phyloP scores from a whole-genome alignment of 768 basidiomycete species.

The Rickenella mellea region DNA sequence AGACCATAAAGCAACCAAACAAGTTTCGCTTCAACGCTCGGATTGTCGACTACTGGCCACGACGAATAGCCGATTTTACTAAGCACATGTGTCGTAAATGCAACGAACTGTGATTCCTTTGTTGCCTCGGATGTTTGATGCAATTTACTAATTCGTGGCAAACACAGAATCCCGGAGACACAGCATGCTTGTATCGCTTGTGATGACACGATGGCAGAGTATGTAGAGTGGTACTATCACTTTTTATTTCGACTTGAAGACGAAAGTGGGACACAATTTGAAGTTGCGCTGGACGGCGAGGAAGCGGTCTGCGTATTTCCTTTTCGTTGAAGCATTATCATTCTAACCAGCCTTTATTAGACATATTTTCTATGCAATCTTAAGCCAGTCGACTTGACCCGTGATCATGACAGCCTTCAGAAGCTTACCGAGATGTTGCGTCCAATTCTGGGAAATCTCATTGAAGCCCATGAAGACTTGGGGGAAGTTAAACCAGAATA shows the following conservation, averaged over 20 bases:
- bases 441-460: conserved; percentile 39
- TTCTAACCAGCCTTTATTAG: neutral
- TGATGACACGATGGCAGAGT: conserved; percentile 41
- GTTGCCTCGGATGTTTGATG: neutral
- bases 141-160: neutral
- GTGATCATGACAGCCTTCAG: conserved; percentile 26
- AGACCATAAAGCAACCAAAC: conserved; percentile 21
- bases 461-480: conserved; percentile 24
- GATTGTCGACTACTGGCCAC: conserved; percentile 47
- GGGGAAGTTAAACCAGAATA: neutral
- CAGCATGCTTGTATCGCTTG: conserved; percentile 42
- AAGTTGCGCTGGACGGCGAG: conserved; percentile 40
- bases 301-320: conserved; percentile 25
- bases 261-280: conserved; percentile 29
- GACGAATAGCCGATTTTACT: conserved; percentile 36
- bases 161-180: conserved; percentile 31
- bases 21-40: conserved; percentile 38
- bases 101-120: conserved; percentile 31
- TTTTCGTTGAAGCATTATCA: conserved; percentile 11
- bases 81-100: conserved; percentile 45
- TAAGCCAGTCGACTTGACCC: conserved; percentile 30
- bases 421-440: conserved; percentile 31
- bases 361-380: conserved; percentile 15
- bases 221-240: conserved; percentile 36
- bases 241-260: conserved; percentile 47